Percentiles rank a stretch among this genome's conserved stretches.
Conservation (phyloP, 306 rosid species). For the cucumber (Cucumis sativus) region Cucumber_9930_V3 NC_026657.2:7650501-7651000, state of each 20-base stretch:
- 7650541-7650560: not conserved
- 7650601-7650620: not conserved
- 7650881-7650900: conserved; percentile 30
- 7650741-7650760: not conserved
- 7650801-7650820: conserved; percentile 33
- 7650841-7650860: conserved; percentile 25
- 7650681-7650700: not conserved
- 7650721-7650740: not conserved
- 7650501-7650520: not conserved
- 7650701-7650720: not conserved
- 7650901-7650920: conserved; percentile 29
- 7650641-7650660: not conserved
- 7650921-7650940: conserved; percentile 21
- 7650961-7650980: not conserved
- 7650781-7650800: not conserved
- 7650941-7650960: not conserved
- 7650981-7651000: not conserved
- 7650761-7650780: not conserved
- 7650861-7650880: conserved; percentile 43
- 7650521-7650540: not conserved
- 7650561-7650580: not conserved
- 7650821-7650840: conserved; percentile 35
- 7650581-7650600: not conserved
- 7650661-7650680: not conserved
- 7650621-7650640: not conserved